These are phyloP conservation scores for Prunus yedoensis DNA, from an alignment of 331 rosid genomes.

Conservation along the genomic window DNA sequence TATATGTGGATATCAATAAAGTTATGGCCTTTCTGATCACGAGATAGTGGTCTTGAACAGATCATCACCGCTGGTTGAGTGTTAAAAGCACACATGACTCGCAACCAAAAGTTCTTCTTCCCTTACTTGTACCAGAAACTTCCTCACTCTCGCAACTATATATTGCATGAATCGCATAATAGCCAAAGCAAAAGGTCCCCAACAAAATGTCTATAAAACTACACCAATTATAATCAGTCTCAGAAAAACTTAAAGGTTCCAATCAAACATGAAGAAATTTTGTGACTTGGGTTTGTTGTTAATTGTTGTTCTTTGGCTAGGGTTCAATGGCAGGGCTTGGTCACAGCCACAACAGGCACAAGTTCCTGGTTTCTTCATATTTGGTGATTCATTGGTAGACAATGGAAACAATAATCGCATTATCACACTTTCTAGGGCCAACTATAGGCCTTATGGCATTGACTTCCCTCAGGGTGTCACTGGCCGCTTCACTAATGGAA, in stretches of 20 bases:
- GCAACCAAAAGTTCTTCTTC: not conserved
- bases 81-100: not conserved
- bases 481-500: constrained; percentile 94
- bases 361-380: constrained; percentile 59
- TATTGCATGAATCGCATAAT: constrained; percentile 4
- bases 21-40: not conserved
- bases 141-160: constrained; percentile 11
- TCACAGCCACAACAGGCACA: constrained; percentile 26
- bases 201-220: constrained; percentile 4
- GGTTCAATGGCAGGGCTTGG: constrained; percentile 27
- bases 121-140: not conserved
- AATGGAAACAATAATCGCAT: constrained; percentile 83
- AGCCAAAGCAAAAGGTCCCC: not conserved
- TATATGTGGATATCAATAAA: too few relatives aligned
- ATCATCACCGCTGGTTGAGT: not conserved
- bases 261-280: constrained; percentile 16
- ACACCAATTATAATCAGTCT: not conserved
- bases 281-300: not conserved
- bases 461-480: constrained; percentile 82
- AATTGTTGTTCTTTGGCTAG: constrained; percentile 10
- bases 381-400: constrained; percentile 70
- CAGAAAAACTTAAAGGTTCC: not conserved
- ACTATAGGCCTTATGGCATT: constrained; percentile 81
- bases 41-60: not conserved
- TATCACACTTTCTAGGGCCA: constrained; percentile 75